Evolutionary conservation across 2,329 filamentous ascomycete species (phyloP).

Genomic region (Hymenoscyphus repandus): DNA sequence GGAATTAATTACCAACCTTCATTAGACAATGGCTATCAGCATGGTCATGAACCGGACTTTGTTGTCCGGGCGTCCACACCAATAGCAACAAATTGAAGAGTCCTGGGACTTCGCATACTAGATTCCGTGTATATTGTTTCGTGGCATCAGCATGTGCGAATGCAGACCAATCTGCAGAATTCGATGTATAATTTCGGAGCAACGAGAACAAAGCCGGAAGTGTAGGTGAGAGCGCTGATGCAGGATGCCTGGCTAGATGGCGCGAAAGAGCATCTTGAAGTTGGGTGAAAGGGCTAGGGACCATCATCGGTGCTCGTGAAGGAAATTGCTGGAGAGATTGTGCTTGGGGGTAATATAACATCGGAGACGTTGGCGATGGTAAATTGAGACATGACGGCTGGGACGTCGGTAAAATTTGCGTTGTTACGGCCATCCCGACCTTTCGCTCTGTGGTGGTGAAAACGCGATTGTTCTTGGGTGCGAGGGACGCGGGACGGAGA

Average conservation of each 20-base stretch:
- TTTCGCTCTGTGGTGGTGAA: slow-evolving; percentile 9
- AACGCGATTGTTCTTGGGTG: slow-evolving; percentile 7
- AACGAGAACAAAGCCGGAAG: slow-evolving; percentile 17
- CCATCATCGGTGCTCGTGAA: background rate
- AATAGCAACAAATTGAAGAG: slow-evolving; percentile 63
- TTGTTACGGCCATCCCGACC: slow-evolving; percentile 12
- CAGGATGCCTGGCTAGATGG: background rate
- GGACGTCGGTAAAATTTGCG: background rate
- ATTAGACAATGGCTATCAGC: slow-evolving; percentile 88
- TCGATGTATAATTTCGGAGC: slow-evolving; percentile 20
- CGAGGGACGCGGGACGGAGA: slow-evolving; percentile 9
- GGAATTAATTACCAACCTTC: slow-evolving; percentile 48
- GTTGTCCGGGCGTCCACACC: slow-evolving; percentile 82
- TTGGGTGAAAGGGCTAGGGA: background rate
- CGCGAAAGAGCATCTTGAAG: background rate
- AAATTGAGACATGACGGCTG: background rate
- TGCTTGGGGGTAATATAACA: too few relatives aligned
- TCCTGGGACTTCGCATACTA: slow-evolving; percentile 83
- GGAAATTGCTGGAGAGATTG: background rate
- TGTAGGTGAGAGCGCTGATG: slow-evolving; percentile 4
- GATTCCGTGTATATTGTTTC: slow-evolving; percentile 76
- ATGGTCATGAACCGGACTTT: slow-evolving; percentile 82
- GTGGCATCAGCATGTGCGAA: slow-evolving; percentile 67
- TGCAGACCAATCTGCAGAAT: slow-evolving; percentile 54
- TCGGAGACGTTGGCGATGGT: background rate